Conservation (phyloP, 352 stramenopile species). For the Blastocystis sp. region DNA sequence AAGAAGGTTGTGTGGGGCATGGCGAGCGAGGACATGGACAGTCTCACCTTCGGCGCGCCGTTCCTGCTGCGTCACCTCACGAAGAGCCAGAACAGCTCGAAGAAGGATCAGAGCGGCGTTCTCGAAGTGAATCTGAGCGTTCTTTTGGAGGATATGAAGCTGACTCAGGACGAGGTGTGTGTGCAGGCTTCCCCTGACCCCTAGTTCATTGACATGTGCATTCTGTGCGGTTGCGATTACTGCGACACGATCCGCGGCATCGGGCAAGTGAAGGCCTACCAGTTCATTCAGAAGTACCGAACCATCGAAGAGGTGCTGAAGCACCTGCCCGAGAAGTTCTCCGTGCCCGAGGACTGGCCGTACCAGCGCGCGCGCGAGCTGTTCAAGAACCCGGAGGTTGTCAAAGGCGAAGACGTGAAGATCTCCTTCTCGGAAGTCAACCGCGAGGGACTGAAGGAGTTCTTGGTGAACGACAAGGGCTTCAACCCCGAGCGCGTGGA, state of each 20-base stretch:
- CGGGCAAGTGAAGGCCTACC: slow-evolving; percentile 93
- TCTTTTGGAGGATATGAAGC: slow-evolving; percentile 85
- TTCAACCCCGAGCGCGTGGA: slow-evolving; percentile 90
- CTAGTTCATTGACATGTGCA: slow-evolving; percentile 97
- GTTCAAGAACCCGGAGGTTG: slow-evolving; percentile 83
- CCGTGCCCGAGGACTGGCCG: slow-evolving; percentile 20
- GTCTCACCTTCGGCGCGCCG: slow-evolving; percentile 93
- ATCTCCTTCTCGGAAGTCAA: slow-evolving; percentile 72
- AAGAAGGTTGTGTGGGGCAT: slow-evolving; percentile 87
- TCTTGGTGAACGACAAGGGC: slow-evolving; percentile 91
- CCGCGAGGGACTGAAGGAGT: slow-evolving; percentile 74
- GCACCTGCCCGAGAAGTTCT: slow-evolving; percentile 79
- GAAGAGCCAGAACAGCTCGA: slow-evolving; percentile 72
- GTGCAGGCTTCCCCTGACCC: slow-evolving; percentile 43
- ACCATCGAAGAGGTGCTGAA: slow-evolving; percentile 90
- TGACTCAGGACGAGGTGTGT: slow-evolving; percentile 79
- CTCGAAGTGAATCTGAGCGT: slow-evolving; percentile 78
- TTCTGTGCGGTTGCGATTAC: slow-evolving; percentile 97
- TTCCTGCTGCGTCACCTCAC: slow-evolving; percentile 87
- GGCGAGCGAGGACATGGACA: slow-evolving; percentile 98
- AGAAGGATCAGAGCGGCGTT: slow-evolving; percentile 32
- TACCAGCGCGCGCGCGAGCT: slow-evolving; percentile 80
- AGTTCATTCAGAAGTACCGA: slow-evolving; percentile 91
- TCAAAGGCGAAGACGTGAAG: slow-evolving; percentile 76
- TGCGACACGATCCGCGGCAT: slow-evolving; percentile 91